Evolutionary conservation across 1,284 basidiomycete species (phyloP).

Genomic region (Sutorius eximius): DNA sequence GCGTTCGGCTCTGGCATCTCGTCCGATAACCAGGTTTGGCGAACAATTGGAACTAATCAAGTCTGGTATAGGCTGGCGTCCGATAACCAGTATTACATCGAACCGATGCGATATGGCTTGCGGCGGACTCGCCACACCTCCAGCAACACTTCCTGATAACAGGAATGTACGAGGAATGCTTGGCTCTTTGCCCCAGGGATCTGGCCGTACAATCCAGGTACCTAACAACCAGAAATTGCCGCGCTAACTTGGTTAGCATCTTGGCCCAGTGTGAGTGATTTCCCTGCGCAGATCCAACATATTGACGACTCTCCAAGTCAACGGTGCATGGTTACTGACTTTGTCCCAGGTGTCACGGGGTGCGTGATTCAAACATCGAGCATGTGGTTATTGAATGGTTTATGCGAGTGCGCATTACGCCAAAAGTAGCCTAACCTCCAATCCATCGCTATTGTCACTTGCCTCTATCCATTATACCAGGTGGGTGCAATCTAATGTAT

Average conservation of each 20-base stretch:
- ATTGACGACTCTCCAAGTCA: not conserved
- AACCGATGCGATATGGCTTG: too few species aligned
- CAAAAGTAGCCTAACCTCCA: not conserved
- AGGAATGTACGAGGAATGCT: too few species aligned
- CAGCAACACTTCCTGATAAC: too few species aligned
- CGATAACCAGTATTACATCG: too few species aligned
- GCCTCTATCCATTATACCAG: too few species aligned
- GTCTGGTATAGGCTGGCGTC: too few species aligned
- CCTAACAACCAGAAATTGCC: not conserved
- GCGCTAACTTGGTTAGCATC: not conserved
- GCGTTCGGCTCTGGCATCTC: not conserved
- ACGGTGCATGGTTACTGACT: not conserved
- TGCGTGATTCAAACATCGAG: too few species aligned
- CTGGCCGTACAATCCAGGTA: too few species aligned
- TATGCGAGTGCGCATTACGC: not conserved
- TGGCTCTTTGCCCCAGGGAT: too few species aligned
- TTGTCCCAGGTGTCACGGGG: slow-evolving; percentile 1
- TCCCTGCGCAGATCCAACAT: slow-evolving; percentile 8
- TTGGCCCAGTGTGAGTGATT: slow-evolving; percentile 5
- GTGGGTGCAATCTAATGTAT: not conserved
- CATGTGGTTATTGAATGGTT: not conserved
- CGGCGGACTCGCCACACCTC: too few species aligned
- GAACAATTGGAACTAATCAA: not conserved
- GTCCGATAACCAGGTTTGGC: not conserved
- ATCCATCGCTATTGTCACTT: not conserved